Conservation (phyloP, 495 filamentous ascomycete species). For the Viridothelium virens region DNA sequence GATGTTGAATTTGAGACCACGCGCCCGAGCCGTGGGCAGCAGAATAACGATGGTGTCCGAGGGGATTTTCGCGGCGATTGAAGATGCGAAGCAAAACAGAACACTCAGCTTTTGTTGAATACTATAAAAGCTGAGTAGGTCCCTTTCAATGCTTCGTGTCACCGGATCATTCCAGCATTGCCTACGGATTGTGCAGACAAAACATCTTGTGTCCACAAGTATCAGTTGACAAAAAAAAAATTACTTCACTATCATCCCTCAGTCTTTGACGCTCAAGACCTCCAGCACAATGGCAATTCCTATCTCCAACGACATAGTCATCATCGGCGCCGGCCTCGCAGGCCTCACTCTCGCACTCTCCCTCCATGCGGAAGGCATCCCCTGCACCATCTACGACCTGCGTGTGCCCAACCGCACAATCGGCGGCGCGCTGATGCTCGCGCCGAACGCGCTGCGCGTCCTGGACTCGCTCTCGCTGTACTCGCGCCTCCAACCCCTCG, state of each 20-base stretch:
- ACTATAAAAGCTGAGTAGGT: neutral
- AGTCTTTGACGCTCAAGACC: neutral
- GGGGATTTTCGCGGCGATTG: too few species aligned
- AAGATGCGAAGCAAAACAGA: too few species aligned
- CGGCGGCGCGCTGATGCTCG: conserved; percentile 48
- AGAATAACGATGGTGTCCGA: too few species aligned
- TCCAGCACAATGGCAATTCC: neutral
- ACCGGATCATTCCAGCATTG: too few species aligned
- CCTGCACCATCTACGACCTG: conserved; percentile 42
- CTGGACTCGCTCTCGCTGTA: conserved; percentile 44
- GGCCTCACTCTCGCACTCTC: conserved; percentile 43
- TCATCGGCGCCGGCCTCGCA: conserved; percentile 22
- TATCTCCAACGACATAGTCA: conserved; percentile 13
- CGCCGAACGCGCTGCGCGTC: conserved; percentile 44
- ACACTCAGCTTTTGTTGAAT: neutral
- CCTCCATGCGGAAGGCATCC: conserved; percentile 37
- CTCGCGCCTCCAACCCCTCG: conserved; percentile 28
- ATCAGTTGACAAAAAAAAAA: too few species aligned
- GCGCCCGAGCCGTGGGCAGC: too few species aligned
- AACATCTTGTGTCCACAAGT: too few species aligned
- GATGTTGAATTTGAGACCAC: too few species aligned
- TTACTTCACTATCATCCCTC: neutral
- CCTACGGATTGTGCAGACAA: too few species aligned
- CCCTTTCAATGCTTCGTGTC: neutral
- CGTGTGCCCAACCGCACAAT: conserved; percentile 33